Conservation (phyloP, 257 asterid species). For the Rauvolfia tetraphylla region DNA sequence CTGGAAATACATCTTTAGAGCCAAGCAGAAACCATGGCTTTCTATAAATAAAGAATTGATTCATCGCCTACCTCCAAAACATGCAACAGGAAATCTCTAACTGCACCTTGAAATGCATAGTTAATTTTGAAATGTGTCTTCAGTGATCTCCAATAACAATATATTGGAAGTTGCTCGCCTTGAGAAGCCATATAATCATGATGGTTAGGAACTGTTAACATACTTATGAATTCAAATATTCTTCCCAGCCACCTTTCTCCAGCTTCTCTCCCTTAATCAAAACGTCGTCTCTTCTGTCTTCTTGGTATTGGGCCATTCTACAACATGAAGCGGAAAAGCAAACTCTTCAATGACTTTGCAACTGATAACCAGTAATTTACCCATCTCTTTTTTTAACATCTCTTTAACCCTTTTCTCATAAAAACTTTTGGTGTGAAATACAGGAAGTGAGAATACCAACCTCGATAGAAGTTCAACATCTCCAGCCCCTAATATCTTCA, state of each 20-base stretch:
- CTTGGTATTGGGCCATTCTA: slow-evolving; percentile 84
- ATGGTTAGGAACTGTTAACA: neutral
- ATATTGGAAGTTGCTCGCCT: neutral
- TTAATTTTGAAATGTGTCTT: neutral
- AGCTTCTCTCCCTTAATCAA: slow-evolving; percentile 70
- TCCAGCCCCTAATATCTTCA: slow-evolving; percentile 71
- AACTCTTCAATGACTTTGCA: neutral
- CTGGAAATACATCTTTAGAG: neutral
- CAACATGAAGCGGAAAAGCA: slow-evolving; percentile 4
- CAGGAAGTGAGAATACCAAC: slow-evolving; percentile 30
- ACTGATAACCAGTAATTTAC: neutral
- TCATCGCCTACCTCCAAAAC: neutral
- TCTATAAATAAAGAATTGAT: neutral
- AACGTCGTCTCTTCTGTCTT: slow-evolving; percentile 83
- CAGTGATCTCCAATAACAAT: neutral
- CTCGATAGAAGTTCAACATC: slow-evolving; percentile 73
- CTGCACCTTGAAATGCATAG: neutral
- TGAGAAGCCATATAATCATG: neutral
- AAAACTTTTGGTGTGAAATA: neutral
- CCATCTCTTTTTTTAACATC: neutral
- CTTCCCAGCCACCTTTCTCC: slow-evolving; percentile 74
- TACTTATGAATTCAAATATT: slow-evolving; percentile 50
- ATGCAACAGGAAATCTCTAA: neutral
- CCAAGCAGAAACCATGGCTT: too few relatives aligned
- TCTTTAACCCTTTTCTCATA: neutral